Evolutionary conservation across 2,329 filamentous ascomycete species (phyloP).

Genomic region (Calonectria hongkongensis): DNA sequence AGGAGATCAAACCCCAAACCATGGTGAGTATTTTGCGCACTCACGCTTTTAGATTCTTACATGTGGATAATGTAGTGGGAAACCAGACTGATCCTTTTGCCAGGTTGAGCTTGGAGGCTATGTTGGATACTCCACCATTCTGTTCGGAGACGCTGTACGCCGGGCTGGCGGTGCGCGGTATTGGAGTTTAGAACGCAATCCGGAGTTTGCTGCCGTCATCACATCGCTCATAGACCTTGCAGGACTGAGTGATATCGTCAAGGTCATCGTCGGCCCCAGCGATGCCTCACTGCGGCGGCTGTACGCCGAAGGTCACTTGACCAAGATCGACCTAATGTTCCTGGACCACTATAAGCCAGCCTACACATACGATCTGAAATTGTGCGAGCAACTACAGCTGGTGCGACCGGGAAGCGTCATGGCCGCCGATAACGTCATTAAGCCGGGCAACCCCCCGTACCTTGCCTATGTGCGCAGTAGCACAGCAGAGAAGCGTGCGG

Average conservation of each 20-base stretch:
- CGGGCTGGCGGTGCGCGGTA: slow-evolving; percentile 79
- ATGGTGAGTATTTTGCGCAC: slow-evolving; percentile 68
- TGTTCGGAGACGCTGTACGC: slow-evolving; percentile 81
- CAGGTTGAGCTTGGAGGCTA: slow-evolving; percentile 86
- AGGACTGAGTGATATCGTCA: slow-evolving; percentile 81
- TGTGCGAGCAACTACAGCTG: slow-evolving; percentile 82
- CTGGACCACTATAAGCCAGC: slow-evolving; percentile 88
- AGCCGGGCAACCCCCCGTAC: slow-evolving; percentile 82
- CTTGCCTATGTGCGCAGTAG: slow-evolving; percentile 81
- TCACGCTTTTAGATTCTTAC: background rate
- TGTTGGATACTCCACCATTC: slow-evolving; percentile 86
- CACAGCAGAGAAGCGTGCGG: slow-evolving; percentile 74
- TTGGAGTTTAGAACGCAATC: slow-evolving; percentile 83
- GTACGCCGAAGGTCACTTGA: slow-evolving; percentile 70
- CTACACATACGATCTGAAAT: slow-evolving; percentile 84
- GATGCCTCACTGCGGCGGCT: slow-evolving; percentile 79
- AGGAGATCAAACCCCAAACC: slow-evolving; percentile 76
- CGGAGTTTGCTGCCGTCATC: slow-evolving; percentile 83
- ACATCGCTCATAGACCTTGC: slow-evolving; percentile 82
- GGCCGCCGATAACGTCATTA: slow-evolving; percentile 82
- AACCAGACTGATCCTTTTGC: background rate
- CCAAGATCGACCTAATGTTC: slow-evolving; percentile 82
- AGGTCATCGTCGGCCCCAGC: slow-evolving; percentile 81
- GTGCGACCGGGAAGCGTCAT: slow-evolving; percentile 78
- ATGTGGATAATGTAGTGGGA: background rate